Evolutionary conservation across 495 filamentous ascomycete genomes (phyloP), one percentile per base, ranked within the genome.

Genomic region (Halenospora varia): DNA sequence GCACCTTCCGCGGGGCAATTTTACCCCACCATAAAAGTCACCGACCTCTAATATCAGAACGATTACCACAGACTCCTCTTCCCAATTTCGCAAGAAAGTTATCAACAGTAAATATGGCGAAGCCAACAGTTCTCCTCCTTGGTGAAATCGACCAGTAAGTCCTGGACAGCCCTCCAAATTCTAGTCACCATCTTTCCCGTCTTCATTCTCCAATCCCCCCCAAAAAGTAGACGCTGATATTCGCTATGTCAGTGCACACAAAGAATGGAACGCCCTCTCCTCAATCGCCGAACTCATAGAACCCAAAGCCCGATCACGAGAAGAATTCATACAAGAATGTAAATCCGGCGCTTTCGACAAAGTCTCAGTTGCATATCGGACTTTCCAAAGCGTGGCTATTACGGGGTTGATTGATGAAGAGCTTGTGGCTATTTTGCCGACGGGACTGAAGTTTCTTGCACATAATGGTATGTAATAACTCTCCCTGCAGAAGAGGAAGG

Each of bases 241-340:
- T 13, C 23, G 9, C n/a, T 66, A 51, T 58, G 65, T 68, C 44
- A 75, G 73, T 20, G 76, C 76, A 42, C 54, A 74, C 55, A 59
- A 71, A 42, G 74, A 76, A 66, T 86, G 82, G 82, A 57, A 70
- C 26, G 56, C 71, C 10, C 74, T 85, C 6, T 59, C 70, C n/a
- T 66, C 69, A 51, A 67, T 82, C 49, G 81, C 79, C 55, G 76
- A 75, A 3, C 62, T 83, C 22, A 64, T 84, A 40, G 66, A 71
- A 53, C 79, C 80, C 11, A 69, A 67, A 60, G 66, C 76, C n/a
- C 72, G 62, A 11, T 87, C 60, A 17, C 55, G 66, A 62, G 66
- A 69, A 40, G 80, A 86, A 17, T 96, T 97, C 69, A 69, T 96
- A 25, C 64, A 83, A 47, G 89, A 96, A 75, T 88, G 85, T 63